phyloP scores from a whole-genome alignment of 1,284 basidiomycete species.

The Tetrapyrgos nigripes region DNA sequence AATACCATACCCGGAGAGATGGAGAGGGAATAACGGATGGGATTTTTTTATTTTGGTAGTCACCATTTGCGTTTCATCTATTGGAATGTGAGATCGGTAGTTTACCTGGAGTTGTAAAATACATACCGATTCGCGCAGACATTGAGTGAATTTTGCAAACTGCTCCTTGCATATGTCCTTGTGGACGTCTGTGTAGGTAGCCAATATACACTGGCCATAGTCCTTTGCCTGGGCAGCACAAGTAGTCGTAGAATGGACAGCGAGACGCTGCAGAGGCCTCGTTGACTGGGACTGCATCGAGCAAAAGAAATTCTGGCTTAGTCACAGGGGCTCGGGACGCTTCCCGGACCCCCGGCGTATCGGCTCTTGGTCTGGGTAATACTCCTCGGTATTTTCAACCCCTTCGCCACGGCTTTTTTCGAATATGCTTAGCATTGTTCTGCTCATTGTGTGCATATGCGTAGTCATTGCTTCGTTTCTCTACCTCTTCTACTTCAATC shows the following conservation, averaged over 20 bases:
- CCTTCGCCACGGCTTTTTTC: no score
- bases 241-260: slow-evolving; percentile 71
- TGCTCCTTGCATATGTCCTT: slow-evolving; percentile 82
- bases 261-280: slow-evolving; percentile 63
- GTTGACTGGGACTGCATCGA: slow-evolving; percentile 28
- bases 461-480: slow-evolving; percentile 74
- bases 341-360: no score
- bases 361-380: no score
- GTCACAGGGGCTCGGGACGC: neutral
- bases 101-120: neutral
- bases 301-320: slow-evolving; percentile 8
- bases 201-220: slow-evolving; percentile 83
- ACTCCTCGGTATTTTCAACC: no score
- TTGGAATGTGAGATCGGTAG: neutral
- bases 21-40: slow-evolving; percentile 35
- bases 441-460: slow-evolving; percentile 77
- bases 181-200: slow-evolving; percentile 77
- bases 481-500: slow-evolving; percentile 93
- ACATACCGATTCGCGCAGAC: slow-evolving; percentile 72
- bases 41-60: slow-evolving; percentile 16
- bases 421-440: slow-evolving; percentile 59
- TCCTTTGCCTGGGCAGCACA: slow-evolving; percentile 70
- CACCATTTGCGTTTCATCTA: slow-evolving; percentile 76
- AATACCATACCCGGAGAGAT: slow-evolving; percentile 50
- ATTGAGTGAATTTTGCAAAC: slow-evolving; percentile 78